These are phyloP conservation scores for Mucor racemosus DNA, from an alignment of 371 early-diverging fungal species.

Conservation along the genomic window DNA sequence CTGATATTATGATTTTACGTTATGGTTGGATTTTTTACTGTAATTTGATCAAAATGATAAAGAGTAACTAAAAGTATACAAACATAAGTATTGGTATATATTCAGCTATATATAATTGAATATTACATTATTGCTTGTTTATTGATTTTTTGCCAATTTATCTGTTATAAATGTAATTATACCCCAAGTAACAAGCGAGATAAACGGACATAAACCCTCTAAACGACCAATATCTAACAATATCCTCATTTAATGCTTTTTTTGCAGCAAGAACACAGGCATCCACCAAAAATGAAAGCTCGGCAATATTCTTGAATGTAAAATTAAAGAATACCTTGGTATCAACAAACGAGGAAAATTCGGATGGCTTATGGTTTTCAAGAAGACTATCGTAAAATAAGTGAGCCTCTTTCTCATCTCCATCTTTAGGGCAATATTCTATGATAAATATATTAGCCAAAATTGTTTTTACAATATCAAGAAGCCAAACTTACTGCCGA, in stretches of 20 bases:
- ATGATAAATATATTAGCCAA: no score
- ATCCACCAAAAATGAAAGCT: neutral
- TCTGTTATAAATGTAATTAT: neutral
- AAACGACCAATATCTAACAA: neutral
- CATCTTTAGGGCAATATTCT: neutral
- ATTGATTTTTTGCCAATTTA: no score
- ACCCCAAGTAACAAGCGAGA: neutral
- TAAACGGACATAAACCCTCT: neutral
- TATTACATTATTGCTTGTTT: no score
- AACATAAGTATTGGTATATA: no score
- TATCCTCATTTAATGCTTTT: neutral
- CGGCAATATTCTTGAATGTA: neutral
- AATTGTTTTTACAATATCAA: no score
- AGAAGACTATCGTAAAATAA: neutral
- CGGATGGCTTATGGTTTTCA: neutral
- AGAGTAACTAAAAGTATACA: no score
- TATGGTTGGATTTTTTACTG: no score
- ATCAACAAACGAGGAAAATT: neutral
- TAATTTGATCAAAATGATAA: no score
- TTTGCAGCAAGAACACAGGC: neutral
- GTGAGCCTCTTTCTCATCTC: neutral
- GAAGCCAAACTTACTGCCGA: neutral
- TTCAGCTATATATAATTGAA: no score
- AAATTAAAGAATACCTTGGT: neutral
- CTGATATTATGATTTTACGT: no score